A percentile compares a stretch with the other conserved stretches of the same genome.
These are phyloP conservation scores for Emericellopsis terricola DNA, from an alignment of 495 filamentous ascomycete species.

Conservation along the genomic window DNA sequence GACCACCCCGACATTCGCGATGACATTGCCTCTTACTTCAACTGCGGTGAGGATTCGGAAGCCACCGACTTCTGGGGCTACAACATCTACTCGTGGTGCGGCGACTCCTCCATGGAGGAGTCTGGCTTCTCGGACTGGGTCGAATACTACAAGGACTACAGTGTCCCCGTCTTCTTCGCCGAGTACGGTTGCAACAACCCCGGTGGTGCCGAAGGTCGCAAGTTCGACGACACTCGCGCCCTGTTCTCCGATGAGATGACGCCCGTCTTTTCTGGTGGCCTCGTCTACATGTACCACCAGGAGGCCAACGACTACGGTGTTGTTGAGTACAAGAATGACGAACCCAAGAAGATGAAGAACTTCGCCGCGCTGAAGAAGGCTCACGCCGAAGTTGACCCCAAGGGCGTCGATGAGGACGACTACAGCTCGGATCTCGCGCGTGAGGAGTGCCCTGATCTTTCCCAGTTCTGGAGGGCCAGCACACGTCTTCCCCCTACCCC, in stretches of 20 bases:
- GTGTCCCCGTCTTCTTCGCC: conserved; percentile 88
- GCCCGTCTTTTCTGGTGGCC: conserved; percentile 75
- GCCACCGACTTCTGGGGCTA: conserved; percentile 95
- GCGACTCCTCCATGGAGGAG: conserved; percentile 46
- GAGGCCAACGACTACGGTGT: conserved; percentile 83
- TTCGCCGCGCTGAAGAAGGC: conserved; percentile 50
- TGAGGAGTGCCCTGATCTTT: conserved; percentile 53
- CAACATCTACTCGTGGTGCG: conserved; percentile 99
- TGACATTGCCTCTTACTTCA: conserved; percentile 75
- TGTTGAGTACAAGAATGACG: conserved; percentile 40
- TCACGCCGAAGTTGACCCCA: conserved; percentile 47
- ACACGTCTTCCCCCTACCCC: conserved; percentile 60
- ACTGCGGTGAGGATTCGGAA: conserved; percentile 50
- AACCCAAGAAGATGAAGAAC: conserved; percentile 46
- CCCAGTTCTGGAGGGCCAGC: conserved; percentile 49
- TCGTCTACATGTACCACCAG: conserved; percentile 96
- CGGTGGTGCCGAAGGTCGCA: conserved; percentile 41
- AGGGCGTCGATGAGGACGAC: conserved; percentile 36
- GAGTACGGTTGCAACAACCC: conserved; percentile 85
- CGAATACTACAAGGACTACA: conserved; percentile 69
- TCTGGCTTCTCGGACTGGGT: conserved; percentile 72
- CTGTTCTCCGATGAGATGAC: conserved; percentile 73
- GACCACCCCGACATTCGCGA: conserved; percentile 67
- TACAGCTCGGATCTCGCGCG: conserved; percentile 68
- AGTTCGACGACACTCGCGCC: conserved; percentile 71